Base-by-base conservation (phyloP, 306 rosid species). In the Cyamopsis tetragonoloba region DNA sequence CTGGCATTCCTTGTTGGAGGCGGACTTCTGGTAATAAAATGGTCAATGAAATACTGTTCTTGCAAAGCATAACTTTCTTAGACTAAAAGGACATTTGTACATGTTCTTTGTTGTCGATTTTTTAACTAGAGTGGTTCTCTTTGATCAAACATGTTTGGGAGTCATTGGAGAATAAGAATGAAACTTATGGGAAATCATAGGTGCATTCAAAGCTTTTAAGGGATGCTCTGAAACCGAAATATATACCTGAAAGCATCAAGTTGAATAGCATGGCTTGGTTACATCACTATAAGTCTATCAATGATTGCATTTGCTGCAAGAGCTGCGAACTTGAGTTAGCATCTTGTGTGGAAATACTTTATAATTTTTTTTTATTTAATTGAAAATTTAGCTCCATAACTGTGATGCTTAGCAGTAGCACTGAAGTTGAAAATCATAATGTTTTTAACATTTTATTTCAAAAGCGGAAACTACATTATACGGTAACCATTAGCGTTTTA, bases 1-100 rank as follows among this genome's bases (percentile, higher is more conserved):
- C 76, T 88, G 27, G 91, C 97, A n/a, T 91, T 91, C 83, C 43
- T 91, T 12, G 96, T 84, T 32, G 97, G 96, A 62, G 97, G 81
- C 12, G 96, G 96, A 69, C 83, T 91, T 66, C 84, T 83, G 96
- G 97, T 91, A 88, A 50, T 46, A 39, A 55, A 71, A 49, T 50
- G 24, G 18, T 51, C 6, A 34, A 19, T 26, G 35, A 1, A 35
- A 50, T 19, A 58, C 22, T 41, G 12, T 50, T 58, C 28, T 20
- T 49, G 35, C 53, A 50, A 38, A 71, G 18, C 23, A 20, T 31
- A 19, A 44, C 43, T 28, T 42, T 5, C 42, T 48, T 41, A 42
- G 38, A 51, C 44, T 54, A 9, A 54, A 53, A 10, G 56, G 78
- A 62, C 17, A 39, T 22, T 22, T 54, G 50, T 59, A 15, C 49